Conservation (phyloP, 345 rosid genomes). For the Lumnitzera littorea region DNA sequence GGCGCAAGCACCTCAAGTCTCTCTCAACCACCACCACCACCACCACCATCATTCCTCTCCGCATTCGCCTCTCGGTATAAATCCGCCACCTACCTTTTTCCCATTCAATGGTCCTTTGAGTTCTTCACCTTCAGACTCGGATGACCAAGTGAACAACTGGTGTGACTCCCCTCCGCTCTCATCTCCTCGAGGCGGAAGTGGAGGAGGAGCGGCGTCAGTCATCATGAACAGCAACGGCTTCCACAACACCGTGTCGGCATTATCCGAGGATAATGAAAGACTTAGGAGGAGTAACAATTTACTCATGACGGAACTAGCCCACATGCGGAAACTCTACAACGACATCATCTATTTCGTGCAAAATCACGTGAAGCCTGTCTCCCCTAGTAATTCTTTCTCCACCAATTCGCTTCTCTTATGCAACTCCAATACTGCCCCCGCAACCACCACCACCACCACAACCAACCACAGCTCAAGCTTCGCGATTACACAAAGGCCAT, state of each 20-base stretch:
- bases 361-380: slow-evolving; percentile 38
- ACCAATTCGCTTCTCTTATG: slow-evolving; percentile 29
- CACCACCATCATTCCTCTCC: slow-evolving; percentile 23
- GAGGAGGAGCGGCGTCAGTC: slow-evolving; percentile 21
- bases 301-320: slow-evolving; percentile 40
- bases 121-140: slow-evolving; percentile 48
- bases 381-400: slow-evolving; percentile 56
- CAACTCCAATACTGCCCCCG: not conserved
- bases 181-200: slow-evolving; percentile 12
- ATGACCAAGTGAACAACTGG: slow-evolving; percentile 49
- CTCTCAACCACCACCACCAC: slow-evolving; percentile 43
- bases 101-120: slow-evolving; percentile 40
- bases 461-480: slow-evolving; percentile 7
- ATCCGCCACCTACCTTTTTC: slow-evolving; percentile 32
- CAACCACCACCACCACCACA: not conserved
- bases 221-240: slow-evolving; percentile 17
- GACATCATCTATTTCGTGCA: slow-evolving; percentile 40
- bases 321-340: slow-evolving; percentile 82
- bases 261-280: slow-evolving; percentile 44
- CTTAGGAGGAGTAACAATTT: slow-evolving; percentile 36
- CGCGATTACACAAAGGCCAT: slow-evolving; percentile 26
- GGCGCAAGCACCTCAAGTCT: slow-evolving; percentile 57
- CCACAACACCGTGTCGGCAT: slow-evolving; percentile 24
- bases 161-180: slow-evolving; percentile 47
- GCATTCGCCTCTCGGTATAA: not conserved